Evolutionary conservation across 768 basidiomycete species (phyloP), one percentile per base, ranked within the genome.

Genomic region (Strobilomyces echinocephalus): DNA sequence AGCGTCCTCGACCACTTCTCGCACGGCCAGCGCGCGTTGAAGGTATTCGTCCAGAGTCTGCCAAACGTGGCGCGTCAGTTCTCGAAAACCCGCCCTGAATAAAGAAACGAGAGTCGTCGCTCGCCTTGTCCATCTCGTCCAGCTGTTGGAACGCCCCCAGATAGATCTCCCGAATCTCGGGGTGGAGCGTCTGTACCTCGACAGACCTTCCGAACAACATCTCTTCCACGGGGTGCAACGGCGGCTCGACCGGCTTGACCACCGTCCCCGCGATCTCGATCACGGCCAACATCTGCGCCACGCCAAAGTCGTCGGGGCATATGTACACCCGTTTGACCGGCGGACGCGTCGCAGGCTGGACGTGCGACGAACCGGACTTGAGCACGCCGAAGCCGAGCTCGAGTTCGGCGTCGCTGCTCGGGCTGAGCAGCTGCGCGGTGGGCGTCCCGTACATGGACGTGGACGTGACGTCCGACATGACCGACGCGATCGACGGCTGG

Each of bases 261-360:
- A 73, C 62, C 38, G 68, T 65, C 24, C 82, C 83, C 33, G 78
- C 76, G 35, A 79, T 78, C 68, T 93, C 87, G 51, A 97, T 92
- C 40, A 95, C 77, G 24, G 90, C 86, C 79, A 97, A 79, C 90
- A 97, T 93, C 48, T 84, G 79, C 8, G 81, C 72, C 24, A 95
- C 74, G 2, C 94, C 94, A 70, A 95, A 95, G 67, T 95, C 91
- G 63, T 95, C 84, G 56, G 77, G 79, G n/a, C 81, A 81, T 45
- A 87, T 69, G 40, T 80, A 66, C 33, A 77, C 74, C 42, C 71
- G 78, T 56, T 75, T 81, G 42, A 34, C 8, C 39, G 72, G 71
- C 28, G n/a, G 16, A 1, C 57, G 57, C 1, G 24, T 7, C 9
- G 28, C 55, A 0, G 53, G 8, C 36, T 35, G 59, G 0, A 42